Conservation (phyloP, 2,329 filamentous ascomycete species). For the Cryphonectria naterciae region DNA sequence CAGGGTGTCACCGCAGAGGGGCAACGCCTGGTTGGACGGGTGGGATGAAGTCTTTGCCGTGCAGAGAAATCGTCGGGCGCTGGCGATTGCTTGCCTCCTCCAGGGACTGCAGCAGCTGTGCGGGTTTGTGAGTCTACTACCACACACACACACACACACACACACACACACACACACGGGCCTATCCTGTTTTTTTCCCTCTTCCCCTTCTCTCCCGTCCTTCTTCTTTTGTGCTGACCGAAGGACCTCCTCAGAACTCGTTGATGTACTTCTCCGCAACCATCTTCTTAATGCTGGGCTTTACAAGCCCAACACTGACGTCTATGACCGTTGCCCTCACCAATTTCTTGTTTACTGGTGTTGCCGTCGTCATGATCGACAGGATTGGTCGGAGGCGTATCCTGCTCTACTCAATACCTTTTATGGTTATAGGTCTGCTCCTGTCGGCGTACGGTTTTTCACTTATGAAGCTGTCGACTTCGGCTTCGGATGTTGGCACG, state of each 20-base stretch:
- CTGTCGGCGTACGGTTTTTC: conserved; percentile 75
- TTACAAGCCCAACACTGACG: conserved; percentile 77
- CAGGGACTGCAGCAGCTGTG: conserved; percentile 89
- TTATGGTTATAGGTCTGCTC: conserved; percentile 77
- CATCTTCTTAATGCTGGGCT: conserved; percentile 78
- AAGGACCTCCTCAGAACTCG: conserved; percentile 62
- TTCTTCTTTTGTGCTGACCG: conserved; percentile 18
- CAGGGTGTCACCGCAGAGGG: conserved; percentile 37
- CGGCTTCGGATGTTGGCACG: conserved; percentile 27
- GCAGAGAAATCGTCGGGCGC: conserved; percentile 70
- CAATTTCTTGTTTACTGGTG: conserved; percentile 79
- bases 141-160: too few relatives aligned
- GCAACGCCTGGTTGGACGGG: conserved; percentile 45
- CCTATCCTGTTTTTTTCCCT: too few relatives aligned
- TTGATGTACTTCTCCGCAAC: conserved; percentile 91
- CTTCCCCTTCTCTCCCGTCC: background rate
- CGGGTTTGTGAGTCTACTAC: conserved; percentile 67
- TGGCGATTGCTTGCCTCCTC: conserved; percentile 83
- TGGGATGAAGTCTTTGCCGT: conserved; percentile 60
- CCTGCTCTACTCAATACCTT: conserved; percentile 78
- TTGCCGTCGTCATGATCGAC: conserved; percentile 78
- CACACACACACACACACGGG: background rate
- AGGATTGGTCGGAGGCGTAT: conserved; percentile 78
- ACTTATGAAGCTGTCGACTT: conserved; percentile 55
- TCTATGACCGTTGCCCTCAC: conserved; percentile 79